phyloP scores from a whole-genome alignment of 2,329 filamentous ascomycete species.

The Penicillium concentricum region DNA sequence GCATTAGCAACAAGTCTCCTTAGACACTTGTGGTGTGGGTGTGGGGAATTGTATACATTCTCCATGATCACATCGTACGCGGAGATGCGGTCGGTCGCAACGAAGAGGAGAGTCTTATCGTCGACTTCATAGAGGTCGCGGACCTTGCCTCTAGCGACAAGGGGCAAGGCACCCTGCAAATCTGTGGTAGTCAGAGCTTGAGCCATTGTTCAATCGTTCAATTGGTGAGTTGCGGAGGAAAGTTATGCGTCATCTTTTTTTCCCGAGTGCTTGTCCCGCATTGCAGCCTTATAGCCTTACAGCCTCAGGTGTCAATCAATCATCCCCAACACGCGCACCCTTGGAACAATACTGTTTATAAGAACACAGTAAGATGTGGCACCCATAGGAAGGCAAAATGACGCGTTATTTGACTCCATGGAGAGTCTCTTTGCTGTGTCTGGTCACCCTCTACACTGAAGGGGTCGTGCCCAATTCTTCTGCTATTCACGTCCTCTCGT shows the following conservation, averaged over 20 bases:
- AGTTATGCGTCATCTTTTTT: constrained; percentile 23
- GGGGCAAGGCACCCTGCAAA: constrained; percentile 45
- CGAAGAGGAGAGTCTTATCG: constrained; percentile 71
- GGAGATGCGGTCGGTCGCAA: constrained; percentile 86
- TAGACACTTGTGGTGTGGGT: neutral
- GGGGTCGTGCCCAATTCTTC: constrained; percentile 66
- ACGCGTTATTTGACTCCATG: constrained; percentile 83
- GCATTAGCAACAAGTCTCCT: constrained; percentile 22
- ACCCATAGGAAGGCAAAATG: constrained; percentile 50
- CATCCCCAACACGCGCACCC: constrained; percentile 12
- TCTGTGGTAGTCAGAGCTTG: constrained; percentile 43
- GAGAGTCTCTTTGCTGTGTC: constrained; percentile 76
- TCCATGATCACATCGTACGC: constrained; percentile 90
- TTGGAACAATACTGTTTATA: constrained; percentile 6
- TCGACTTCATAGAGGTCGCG: constrained; percentile 77
- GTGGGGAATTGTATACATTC: constrained; percentile 61
- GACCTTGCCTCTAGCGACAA: constrained; percentile 69
- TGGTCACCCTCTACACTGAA: constrained; percentile 79
- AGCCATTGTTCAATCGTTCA: constrained; percentile 31
- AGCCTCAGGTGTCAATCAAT: constrained; percentile 23
- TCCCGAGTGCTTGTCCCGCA: constrained; percentile 23
- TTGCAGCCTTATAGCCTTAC: constrained; percentile 8
- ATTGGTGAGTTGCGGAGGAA: constrained; percentile 7
- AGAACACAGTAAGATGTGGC: constrained; percentile 14
- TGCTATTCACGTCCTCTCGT: constrained; percentile 74